Evolutionary conservation across 2,329 filamentous ascomycete species (phyloP).

Genomic region (Karstenula rhodostoma): DNA sequence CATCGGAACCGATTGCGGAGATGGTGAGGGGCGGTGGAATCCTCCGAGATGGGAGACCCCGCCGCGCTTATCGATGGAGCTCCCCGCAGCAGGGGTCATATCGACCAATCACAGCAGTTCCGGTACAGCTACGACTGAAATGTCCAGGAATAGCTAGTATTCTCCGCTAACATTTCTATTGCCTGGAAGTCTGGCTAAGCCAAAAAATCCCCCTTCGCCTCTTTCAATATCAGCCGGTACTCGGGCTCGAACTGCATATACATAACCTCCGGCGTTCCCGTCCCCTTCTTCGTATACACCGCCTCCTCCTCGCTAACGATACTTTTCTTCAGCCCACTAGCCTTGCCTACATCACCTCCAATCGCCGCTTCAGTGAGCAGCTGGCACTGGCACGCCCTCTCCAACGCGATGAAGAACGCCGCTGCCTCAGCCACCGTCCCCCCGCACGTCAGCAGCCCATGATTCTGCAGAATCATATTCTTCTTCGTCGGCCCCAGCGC

Average conservation of each 20-base stretch:
- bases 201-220: constrained; percentile 20
- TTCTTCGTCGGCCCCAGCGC: constrained; percentile 50
- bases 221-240: constrained; percentile 43
- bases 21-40: neutral
- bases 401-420: constrained; percentile 54
- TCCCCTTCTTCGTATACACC: constrained; percentile 22
- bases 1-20: neutral
- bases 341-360: constrained; percentile 15
- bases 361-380: constrained; percentile 31
- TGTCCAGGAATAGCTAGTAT: too few species aligned
- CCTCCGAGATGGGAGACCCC: neutral
- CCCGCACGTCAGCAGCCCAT: constrained; percentile 56
- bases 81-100: neutral
- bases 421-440: constrained; percentile 52
- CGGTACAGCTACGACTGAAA: neutral
- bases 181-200: neutral
- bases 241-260: constrained; percentile 21
- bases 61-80: neutral
- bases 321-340: constrained; percentile 16
- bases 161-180: neutral
- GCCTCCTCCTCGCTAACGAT: constrained; percentile 21
- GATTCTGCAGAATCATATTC: constrained; percentile 54
- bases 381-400: constrained; percentile 53
- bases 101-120: neutral
- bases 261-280: constrained; percentile 19